Evolutionary conservation across 495 filamentous ascomycete genomes (phyloP).

Genomic region (Penicillium coffeae): DNA sequence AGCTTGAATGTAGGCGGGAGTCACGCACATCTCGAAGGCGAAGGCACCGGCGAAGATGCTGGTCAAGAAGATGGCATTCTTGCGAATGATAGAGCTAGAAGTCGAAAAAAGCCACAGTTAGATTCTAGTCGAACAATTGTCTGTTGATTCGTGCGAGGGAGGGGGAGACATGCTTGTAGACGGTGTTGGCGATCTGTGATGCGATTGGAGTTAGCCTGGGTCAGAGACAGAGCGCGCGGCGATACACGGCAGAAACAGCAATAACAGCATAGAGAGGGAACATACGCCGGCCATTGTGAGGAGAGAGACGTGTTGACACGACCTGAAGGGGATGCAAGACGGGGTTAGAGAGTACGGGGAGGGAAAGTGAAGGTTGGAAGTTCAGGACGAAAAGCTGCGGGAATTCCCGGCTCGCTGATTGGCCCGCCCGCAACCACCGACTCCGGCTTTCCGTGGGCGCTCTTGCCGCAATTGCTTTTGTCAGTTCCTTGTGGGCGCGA

Average conservation of each 20-base stretch:
- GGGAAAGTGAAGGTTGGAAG: conserved; percentile 20
- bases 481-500: neutral
- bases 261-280: conserved; percentile 6
- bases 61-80: conserved; percentile 81
- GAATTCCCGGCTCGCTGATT: conserved; percentile 47
- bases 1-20: conserved; percentile 4
- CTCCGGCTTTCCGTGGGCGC: conserved; percentile 24
- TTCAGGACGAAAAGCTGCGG: conserved; percentile 38
- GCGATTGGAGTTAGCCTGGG: conserved; percentile 30
- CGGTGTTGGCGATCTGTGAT: conserved; percentile 50
- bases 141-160: conserved; percentile 12
- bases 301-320: conserved; percentile 18
- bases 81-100: conserved; percentile 74
- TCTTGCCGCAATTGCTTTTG: conserved; percentile 6
- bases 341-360: conserved; percentile 10
- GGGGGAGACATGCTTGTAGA: conserved; percentile 77
- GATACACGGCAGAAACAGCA: neutral
- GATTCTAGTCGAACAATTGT: conserved; percentile 12
- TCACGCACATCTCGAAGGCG: conserved; percentile 83
- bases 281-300: conserved; percentile 53
- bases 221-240: neutral
- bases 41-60: conserved; percentile 84
- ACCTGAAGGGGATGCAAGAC: conserved; percentile 6
- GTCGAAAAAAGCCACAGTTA: conserved; percentile 17
- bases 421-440: conserved; percentile 19